These are phyloP conservation scores for Pyrenochaeta sp. DNA, from an alignment of 2,329 filamentous ascomycete genomes.

Conservation along the genomic window DNA sequence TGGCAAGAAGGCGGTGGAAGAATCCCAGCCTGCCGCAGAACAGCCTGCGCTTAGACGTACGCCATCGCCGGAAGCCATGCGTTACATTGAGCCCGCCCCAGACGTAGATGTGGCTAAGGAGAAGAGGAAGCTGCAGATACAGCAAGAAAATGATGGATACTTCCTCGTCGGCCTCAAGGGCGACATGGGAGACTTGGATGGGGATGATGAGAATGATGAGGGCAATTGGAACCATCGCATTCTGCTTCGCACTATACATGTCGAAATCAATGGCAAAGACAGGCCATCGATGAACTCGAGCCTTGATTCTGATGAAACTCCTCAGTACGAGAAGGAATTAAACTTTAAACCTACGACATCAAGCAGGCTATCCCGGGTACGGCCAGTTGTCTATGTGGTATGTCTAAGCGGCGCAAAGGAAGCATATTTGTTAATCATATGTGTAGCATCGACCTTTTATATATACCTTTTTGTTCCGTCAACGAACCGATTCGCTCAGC, in stretches of 20 bases:
- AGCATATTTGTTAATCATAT: slow-evolving; percentile 7
- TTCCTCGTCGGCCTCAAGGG: slow-evolving; percentile 76
- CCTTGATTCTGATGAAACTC: slow-evolving; percentile 29
- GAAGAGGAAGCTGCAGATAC: slow-evolving; percentile 65
- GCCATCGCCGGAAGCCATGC: slow-evolving; percentile 40
- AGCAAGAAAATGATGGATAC: slow-evolving; percentile 58
- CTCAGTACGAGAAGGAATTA: slow-evolving; percentile 29
- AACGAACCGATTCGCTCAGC: slow-evolving; percentile 64
- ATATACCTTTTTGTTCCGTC: slow-evolving; percentile 76
- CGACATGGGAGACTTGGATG: slow-evolving; percentile 64
- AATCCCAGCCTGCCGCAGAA: slow-evolving; percentile 1
- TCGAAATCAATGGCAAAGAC: slow-evolving; percentile 65
- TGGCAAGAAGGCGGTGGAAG: slow-evolving; percentile 25
- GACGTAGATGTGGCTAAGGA: slow-evolving; percentile 62
- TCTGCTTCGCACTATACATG: slow-evolving; percentile 70
- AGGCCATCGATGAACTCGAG: slow-evolving; percentile 15
- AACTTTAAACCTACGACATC: slow-evolving; percentile 6
- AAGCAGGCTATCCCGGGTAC: slow-evolving; percentile 54
- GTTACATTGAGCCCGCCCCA: slow-evolving; percentile 46
- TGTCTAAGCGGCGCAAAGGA: not conserved
- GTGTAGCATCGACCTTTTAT: slow-evolving; percentile 72
- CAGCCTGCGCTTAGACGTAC: slow-evolving; percentile 10
- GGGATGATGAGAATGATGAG: slow-evolving; percentile 53
- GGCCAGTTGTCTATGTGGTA: slow-evolving; percentile 75
- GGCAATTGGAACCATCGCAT: slow-evolving; percentile 59